Evolutionary conservation across 306 rosid species (phyloP), one percentile per base, ranked within the genome.

Genomic region (Cajanus cajan): DNA sequence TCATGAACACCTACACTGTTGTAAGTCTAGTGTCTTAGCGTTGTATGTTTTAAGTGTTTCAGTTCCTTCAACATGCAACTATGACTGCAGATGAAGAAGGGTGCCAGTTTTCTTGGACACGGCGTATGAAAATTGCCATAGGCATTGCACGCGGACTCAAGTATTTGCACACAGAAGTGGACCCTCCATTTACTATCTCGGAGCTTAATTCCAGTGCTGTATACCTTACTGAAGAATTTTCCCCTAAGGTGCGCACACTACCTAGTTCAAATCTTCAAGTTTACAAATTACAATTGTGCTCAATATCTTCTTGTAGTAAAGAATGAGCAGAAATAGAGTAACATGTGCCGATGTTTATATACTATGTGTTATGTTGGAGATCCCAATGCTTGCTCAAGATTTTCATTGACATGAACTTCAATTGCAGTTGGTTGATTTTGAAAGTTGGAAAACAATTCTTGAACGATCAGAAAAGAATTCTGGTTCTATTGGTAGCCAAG

Each of bases 361-460:
- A 25, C 31, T 16, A 28, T 71, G 11, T 52, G 39, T 52, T 48
- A 22, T 48, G 65, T 59, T 86, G 57, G 52, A 84, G 28, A 33
- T 62, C 73, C 45, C 54, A 80, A 68, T 21, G 43, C 45, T 76
- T 73, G 59, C 73, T 74, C 18, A 52, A 71, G 44, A 41, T 52
- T 86, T 73, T 78, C 68, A 68, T 54, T 54, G 57, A 43, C 13
- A 11, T 39, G 25, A 72, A 59, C 48, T 63, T 72, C 24, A 59
- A 64, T 57, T 87, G 88, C 89, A 96, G 99, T 81, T 96, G 79
- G 94, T 96, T 83, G 98, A 96, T 82, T 96, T 96, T 82, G 99
- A 96, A 85, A 87, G 98, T 86, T 96, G 99, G 98, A 96, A 96
- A 87, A 83, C 96, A 66, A 93, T 96, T 82, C 91, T 96, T 68